These are phyloP conservation scores for Lavandula angustifolia DNA, from an alignment of 257 asterid genomes.

Conservation along the genomic window DNA sequence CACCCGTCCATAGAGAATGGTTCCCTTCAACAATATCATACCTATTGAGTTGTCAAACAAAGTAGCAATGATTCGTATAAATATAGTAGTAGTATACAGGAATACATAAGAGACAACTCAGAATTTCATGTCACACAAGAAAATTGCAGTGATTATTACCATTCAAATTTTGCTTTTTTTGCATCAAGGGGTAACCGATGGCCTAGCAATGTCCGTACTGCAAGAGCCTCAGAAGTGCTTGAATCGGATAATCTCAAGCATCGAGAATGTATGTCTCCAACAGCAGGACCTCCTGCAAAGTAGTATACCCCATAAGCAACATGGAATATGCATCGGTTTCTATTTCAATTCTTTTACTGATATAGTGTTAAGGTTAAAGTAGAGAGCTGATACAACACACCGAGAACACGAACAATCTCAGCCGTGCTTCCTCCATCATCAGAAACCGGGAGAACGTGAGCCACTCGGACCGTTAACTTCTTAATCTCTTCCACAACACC, in stretches of 20 bases:
- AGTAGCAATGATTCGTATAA: constrained; percentile 15
- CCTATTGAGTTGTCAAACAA: constrained; percentile 55
- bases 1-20: constrained; percentile 82
- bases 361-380: constrained; percentile 13
- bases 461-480: constrained; percentile 80
- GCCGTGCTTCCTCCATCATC: constrained; percentile 99
- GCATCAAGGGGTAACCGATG: constrained; percentile 90
- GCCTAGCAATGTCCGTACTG: constrained; percentile 87
- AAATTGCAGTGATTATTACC: constrained; percentile 42
- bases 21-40: constrained; percentile 89
- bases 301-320: no score
- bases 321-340: no score
- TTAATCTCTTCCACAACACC: constrained; percentile 96
- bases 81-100: no score
- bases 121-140: no score
- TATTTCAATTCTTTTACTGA: no score
- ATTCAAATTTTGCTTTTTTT: constrained; percentile 71
- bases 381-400: constrained; percentile 42
- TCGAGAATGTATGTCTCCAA: constrained; percentile 96
- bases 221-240: constrained; percentile 86
- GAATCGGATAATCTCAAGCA: constrained; percentile 90
- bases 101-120: no score
- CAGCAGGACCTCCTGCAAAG: constrained; percentile 94
- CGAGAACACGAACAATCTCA: constrained; percentile 98
- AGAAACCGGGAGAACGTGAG: constrained; percentile 96